Conservation (phyloP, 2,329 filamentous ascomycete species). For the Nakataea oryzae region DNA sequence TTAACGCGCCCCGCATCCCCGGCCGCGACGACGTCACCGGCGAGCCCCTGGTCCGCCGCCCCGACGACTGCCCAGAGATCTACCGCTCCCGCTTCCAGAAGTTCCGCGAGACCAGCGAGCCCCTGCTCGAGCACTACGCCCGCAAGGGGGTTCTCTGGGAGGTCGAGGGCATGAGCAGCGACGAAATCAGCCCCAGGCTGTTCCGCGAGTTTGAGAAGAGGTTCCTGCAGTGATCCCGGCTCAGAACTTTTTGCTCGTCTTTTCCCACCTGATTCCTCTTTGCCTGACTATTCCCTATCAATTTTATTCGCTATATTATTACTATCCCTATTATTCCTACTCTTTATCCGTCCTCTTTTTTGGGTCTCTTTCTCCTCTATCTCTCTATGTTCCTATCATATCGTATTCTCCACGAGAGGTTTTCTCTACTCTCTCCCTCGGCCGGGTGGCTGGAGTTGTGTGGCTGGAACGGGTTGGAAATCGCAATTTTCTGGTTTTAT, state of each 20-base stretch:
- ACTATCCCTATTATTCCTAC: neutral
- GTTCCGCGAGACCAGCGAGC: conserved; percentile 79
- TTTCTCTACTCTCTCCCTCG: neutral
- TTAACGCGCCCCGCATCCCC: conserved; percentile 71
- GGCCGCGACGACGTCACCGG: conserved; percentile 88
- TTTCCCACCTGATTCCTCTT: neutral
- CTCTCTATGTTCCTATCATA: too few relatives aligned
- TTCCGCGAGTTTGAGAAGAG: conserved; percentile 70
- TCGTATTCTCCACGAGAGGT: neutral
- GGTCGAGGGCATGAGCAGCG: conserved; percentile 78
- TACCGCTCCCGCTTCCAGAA: conserved; percentile 72
- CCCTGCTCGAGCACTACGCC: conserved; percentile 82
- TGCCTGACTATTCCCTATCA: too few relatives aligned
- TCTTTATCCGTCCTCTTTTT: neutral
- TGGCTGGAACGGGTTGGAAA: neutral
- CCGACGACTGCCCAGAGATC: conserved; percentile 79
- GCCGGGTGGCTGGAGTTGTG: neutral
- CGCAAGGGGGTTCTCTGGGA: conserved; percentile 75
- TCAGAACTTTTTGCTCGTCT: neutral
- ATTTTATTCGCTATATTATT: neutral
- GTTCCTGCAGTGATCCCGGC: conserved; percentile 36
- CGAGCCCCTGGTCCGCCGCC: conserved; percentile 69
- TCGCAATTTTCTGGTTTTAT: neutral
- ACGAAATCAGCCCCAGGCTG: conserved; percentile 91
- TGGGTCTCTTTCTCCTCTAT: too few relatives aligned